Evolutionary conservation across 495 filamentous ascomycete genomes (phyloP).

Genomic region (Daldinia loculata): DNA sequence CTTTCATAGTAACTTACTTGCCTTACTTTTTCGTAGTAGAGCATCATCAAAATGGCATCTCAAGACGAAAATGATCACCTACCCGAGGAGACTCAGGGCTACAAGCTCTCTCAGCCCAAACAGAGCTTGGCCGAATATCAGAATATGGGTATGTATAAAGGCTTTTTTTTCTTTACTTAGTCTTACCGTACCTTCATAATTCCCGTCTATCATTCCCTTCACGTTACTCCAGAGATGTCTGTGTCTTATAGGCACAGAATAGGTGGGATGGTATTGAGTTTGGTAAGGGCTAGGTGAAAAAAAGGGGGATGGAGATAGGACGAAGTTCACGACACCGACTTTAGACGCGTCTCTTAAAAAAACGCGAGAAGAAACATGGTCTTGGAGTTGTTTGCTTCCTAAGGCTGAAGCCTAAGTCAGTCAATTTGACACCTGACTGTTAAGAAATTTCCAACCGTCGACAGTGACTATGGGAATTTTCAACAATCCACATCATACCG

Average conservation of each 20-base stretch:
- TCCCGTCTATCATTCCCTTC: conserved; percentile 8
- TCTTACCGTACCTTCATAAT: background rate
- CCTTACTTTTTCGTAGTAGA: conserved; percentile 4
- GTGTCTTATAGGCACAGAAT: background rate
- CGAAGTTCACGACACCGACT: background rate
- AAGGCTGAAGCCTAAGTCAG: background rate
- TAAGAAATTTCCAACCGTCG: background rate
- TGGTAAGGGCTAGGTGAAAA: background rate
- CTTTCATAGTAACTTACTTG: conserved; percentile 9
- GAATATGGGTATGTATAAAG: conserved; percentile 77
- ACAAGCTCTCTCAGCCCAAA: conserved; percentile 95
- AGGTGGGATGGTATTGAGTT: background rate
- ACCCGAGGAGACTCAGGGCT: conserved; percentile 88
- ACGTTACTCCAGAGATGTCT: background rate
- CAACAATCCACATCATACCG: background rate
- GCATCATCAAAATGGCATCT: conserved; percentile 67
- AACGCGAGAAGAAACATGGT: background rate
- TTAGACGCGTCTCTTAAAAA: background rate
- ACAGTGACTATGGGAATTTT: conserved; percentile 1
- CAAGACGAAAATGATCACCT: conserved; percentile 82
- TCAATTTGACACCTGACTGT: background rate
- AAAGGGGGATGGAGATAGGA: background rate
- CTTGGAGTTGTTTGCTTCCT: background rate
- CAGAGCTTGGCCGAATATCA: conserved; percentile 94
- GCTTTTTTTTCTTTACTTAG: conserved; percentile 18